Conservation (phyloP, 179 eudicot species). For the Camellia oleifera region DNA sequence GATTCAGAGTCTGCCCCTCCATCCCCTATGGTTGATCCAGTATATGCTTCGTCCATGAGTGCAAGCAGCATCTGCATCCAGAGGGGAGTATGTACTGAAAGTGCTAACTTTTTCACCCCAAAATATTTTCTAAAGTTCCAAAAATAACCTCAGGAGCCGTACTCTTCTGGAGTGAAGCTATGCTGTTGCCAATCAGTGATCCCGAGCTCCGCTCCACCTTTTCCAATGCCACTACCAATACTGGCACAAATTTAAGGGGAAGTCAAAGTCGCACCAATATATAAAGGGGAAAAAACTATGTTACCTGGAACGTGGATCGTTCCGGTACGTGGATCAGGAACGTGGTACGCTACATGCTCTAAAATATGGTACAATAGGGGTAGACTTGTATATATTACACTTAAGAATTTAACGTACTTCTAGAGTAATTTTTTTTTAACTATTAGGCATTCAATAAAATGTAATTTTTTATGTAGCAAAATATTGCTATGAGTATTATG, state of each 20-base stretch:
- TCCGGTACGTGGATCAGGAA: too few species aligned
- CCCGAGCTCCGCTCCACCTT: slow-evolving; percentile 93
- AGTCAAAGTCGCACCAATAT: neutral
- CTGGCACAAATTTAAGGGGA: slow-evolving; percentile 34
- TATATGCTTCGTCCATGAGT: slow-evolving; percentile 99
- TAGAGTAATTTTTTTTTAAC: too few species aligned
- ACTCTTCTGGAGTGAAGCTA: slow-evolving; percentile 94
- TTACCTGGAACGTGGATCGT: too few species aligned
- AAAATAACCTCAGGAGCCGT: slow-evolving; percentile 86
- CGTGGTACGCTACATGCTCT: too few species aligned
- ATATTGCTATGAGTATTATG: too few species aligned
- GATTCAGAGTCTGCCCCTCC: slow-evolving; percentile 97
- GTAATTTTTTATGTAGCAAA: too few species aligned
- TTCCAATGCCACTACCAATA: slow-evolving; percentile 93
- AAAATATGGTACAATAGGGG: too few species aligned
- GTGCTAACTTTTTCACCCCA: neutral
- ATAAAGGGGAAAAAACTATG: too few species aligned
- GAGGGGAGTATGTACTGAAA: slow-evolving; percentile 11
- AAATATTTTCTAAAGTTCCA: neutral
- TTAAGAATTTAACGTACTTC: too few species aligned
- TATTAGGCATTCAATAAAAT: too few species aligned
- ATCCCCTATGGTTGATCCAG: slow-evolving; percentile 95
- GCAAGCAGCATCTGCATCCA: slow-evolving; percentile 90
- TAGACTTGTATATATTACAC: too few species aligned
- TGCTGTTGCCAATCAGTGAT: slow-evolving; percentile 81